Base-by-base conservation (phyloP, 2,329 filamentous ascomycete genomes). In the Dothidotthia symphoricarpi region DNA sequence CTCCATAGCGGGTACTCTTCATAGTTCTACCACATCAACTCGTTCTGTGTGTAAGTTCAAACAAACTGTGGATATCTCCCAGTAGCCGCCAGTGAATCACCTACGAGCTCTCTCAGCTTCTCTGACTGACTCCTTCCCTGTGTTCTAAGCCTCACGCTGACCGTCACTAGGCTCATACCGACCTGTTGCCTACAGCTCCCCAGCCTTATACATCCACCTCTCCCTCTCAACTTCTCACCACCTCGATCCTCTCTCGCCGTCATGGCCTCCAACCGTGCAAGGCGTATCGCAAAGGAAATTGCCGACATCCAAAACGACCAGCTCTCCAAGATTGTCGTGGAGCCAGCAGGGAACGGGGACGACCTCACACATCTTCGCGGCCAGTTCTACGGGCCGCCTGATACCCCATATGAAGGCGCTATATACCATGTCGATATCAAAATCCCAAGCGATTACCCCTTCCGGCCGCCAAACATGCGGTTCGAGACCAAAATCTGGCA, bases 401-500 rank as follows among this genome's bases (percentile, higher is more conserved):
- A 94, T 49, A 95, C 91, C 1, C 89, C 93, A 0, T 98, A 97
- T 63, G 87, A 90, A 52, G 89, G 88, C 14, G 93, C 89, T 27
- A 83, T 77, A 17, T 98, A 82, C 66, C 69, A 78, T 12, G 81
- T 98, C 52, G 87, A 95, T 59, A 93, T 98, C 57, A 78, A 78
- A 57, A 93, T 98, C 36, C 90, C 91, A 0, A 78, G 79, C 46
- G 86, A 86, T 53, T 98, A 98, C 61, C 93, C 93, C 0, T 98
- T 98, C 73, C 86, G 89, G 55, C 88, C 91, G 3, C 93, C 93
- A 4, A 68, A 80, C 42, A 97, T 98, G 85, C 85, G 81, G 57
- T 97, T 97, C 62, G 80, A 85, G 49, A 98, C 93, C 49, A 90
- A 85, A 68, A 85, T 97, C 55, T 98, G 90, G 90, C 93, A 98